Conservation (phyloP, 805 yeast genomes). For the Starmera amethionina region DNA sequence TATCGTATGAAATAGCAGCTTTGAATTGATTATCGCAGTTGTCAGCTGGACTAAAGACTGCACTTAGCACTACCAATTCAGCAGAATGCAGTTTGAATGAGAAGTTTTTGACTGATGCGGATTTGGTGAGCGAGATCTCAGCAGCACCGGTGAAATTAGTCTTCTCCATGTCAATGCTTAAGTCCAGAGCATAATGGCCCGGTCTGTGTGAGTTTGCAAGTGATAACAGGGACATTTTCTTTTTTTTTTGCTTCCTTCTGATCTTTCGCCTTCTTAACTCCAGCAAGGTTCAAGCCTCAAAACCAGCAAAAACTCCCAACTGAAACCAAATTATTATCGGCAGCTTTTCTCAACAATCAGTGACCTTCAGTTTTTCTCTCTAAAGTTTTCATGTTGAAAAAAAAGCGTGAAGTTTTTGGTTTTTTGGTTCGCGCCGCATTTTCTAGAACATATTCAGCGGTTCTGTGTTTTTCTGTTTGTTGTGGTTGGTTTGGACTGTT, state of each 20-base stretch:
- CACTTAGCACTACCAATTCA: conserved; percentile 20
- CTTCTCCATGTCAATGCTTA: conserved; percentile 32
- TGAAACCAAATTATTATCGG: too few relatives aligned
- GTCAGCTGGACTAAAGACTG: conserved; percentile 1
- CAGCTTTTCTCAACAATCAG: too few relatives aligned
- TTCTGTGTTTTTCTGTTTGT: too few relatives aligned
- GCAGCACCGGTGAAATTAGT: conserved; percentile 38
- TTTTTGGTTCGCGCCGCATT: too few relatives aligned
- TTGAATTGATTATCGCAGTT: conserved; percentile 18
- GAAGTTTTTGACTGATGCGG: conserved; percentile 9
- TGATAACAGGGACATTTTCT: conserved; percentile 4
- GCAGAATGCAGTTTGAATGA: conserved; percentile 23
- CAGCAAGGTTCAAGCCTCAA: too few relatives aligned
- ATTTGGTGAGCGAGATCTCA: conserved; percentile 16
- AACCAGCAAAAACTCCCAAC: too few relatives aligned
- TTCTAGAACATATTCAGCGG: too few relatives aligned
- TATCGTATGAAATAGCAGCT: conserved; percentile 27
- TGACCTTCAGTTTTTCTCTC: too few relatives aligned
- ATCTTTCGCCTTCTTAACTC: too few relatives aligned
- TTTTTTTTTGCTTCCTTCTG: background rate
- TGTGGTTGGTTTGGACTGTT: too few relatives aligned
- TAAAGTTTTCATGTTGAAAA: too few relatives aligned
- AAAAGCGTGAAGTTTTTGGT: too few relatives aligned
- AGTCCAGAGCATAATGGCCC: conserved; percentile 24
- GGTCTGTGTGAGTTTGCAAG: conserved; percentile 21